phyloP scores from a whole-genome alignment of 2,329 filamentous ascomycete genomes.

The Xylariaceae sp. region DNA sequence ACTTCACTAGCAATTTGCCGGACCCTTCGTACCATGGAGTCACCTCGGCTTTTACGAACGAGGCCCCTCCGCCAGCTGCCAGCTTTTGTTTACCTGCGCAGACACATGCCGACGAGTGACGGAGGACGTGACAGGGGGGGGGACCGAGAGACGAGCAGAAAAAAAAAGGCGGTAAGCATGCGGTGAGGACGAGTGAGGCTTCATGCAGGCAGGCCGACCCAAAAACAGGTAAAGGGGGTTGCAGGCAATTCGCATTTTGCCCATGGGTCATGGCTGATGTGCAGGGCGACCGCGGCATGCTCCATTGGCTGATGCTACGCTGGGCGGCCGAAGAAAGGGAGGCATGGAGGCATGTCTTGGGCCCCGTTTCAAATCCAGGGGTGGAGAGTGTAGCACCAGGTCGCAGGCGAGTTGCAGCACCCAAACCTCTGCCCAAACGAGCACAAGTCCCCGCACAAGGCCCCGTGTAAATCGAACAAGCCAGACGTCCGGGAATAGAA shows the following conservation, averaged over 20 bases:
- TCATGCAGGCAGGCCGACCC: conserved; percentile 14
- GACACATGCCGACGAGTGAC: too few relatives aligned
- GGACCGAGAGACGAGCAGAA: conserved; percentile 6
- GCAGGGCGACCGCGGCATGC: conserved; percentile 1
- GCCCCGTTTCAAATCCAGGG: conserved; percentile 2
- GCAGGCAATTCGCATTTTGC: neutral
- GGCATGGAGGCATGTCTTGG: conserved; percentile 1
- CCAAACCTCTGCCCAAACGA: conserved; percentile 1
- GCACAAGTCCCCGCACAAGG: conserved; percentile 2
- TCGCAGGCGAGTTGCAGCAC: conserved; percentile 6
- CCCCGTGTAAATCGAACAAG: too few relatives aligned
- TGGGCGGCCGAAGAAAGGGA: conserved; percentile 3
- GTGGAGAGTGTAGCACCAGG: neutral
- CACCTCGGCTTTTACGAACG: too few relatives aligned
- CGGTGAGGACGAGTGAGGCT: conserved; percentile 18
- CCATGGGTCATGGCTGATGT: conserved; percentile 2
- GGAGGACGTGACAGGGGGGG: conserved; percentile 1
- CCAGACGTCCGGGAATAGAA: too few relatives aligned
- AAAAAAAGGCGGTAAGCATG: conserved; percentile 13
- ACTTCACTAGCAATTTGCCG: too few relatives aligned
- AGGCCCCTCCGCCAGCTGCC: too few relatives aligned
- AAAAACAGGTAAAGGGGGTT: conserved; percentile 5
- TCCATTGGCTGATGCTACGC: conserved; percentile 1
- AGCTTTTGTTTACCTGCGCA: too few relatives aligned
- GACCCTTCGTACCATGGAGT: too few relatives aligned